These are phyloP conservation scores for Candida schatavii DNA, from an alignment of 805 yeast genomes.

Conservation along the genomic window DNA sequence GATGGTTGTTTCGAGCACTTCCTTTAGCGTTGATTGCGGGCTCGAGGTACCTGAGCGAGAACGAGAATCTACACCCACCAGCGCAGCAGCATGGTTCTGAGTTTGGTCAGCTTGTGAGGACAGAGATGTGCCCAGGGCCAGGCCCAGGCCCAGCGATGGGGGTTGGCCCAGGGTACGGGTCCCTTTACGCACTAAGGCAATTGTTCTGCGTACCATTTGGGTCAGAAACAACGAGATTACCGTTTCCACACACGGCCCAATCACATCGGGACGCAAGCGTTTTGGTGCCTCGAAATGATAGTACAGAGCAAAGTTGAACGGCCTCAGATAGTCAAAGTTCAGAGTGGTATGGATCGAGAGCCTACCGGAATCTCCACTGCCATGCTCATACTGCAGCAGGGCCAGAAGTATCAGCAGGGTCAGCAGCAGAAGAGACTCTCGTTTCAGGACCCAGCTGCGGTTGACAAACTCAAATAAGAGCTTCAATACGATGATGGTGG, in stretches of 20 bases:
- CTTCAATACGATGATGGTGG: conserved; percentile 31
- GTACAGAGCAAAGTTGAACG: conserved; percentile 22
- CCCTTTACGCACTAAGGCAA: conserved; percentile 23
- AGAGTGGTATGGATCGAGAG: conserved; percentile 6
- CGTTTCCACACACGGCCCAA: conserved; percentile 24
- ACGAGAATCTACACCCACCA: too few species aligned
- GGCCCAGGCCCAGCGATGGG: too few species aligned
- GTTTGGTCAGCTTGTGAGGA: too few species aligned
- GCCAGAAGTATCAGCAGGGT: conserved; percentile 1
- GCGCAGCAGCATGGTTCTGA: too few species aligned
- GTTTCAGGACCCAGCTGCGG: conserved; percentile 23
- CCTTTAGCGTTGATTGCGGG: too few species aligned
- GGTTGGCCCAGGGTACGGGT: too few species aligned
- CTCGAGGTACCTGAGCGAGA: too few species aligned
- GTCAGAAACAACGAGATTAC: conserved; percentile 29
- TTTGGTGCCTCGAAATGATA: conserved; percentile 29
- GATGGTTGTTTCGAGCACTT: too few species aligned
- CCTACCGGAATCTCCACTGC: conserved; percentile 7
- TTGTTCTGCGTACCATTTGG: conserved; percentile 24
- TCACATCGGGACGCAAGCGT: conserved; percentile 16
- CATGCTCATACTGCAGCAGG: conserved; percentile 3
- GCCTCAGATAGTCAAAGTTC: conserved; percentile 9
- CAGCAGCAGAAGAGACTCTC: not conserved
- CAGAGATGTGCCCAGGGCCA: too few species aligned
- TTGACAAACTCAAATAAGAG: conserved; percentile 28